Evolutionary conservation across 805 yeast genomes (phyloP).

Genomic region (Candida methanosorbosa): DNA sequence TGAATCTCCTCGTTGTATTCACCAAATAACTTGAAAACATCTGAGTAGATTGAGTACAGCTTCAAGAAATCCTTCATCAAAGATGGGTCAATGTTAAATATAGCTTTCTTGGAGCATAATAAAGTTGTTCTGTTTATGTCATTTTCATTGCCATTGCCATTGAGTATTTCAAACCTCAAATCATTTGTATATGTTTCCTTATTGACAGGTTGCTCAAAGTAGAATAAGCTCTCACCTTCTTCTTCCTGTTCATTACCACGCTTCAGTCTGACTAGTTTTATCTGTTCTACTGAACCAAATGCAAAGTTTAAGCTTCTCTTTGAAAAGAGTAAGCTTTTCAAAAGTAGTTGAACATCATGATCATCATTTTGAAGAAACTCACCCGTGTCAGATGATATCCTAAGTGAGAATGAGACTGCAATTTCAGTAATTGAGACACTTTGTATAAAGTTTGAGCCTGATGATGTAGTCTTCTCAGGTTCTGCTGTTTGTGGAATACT

Average conservation of each 20-base stretch:
- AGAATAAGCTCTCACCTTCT: slow-evolving; percentile 10
- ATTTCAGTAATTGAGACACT: slow-evolving; percentile 30
- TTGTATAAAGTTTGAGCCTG: slow-evolving; percentile 29
- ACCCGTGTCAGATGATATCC: slow-evolving; percentile 30
- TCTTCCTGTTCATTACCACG: no score
- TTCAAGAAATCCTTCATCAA: slow-evolving; percentile 2
- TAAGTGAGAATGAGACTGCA: slow-evolving; percentile 33
- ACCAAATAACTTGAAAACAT: no score
- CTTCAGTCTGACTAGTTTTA: slow-evolving; percentile 24
- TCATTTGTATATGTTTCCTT: slow-evolving; percentile 31
- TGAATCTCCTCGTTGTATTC: no score
- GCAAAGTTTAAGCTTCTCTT: slow-evolving; percentile 32
- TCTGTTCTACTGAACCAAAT: slow-evolving; percentile 38
- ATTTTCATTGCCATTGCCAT: slow-evolving; percentile 11
- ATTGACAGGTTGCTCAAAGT: slow-evolving; percentile 17
- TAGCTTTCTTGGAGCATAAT: slow-evolving; percentile 34
- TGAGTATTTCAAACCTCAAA: slow-evolving; percentile 41
- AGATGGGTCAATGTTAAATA: slow-evolving; percentile 10
- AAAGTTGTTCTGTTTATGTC: slow-evolving; percentile 24
- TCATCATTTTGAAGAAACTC: slow-evolving; percentile 30
- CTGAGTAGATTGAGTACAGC: no score
- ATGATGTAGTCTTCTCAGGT: no score
- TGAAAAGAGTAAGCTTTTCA: slow-evolving; percentile 28
- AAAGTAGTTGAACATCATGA: slow-evolving; percentile 18
- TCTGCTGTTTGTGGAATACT: background rate